Conservation (phyloP, 2,329 filamentous ascomycete species). For the Colletotrichum filicis region DNA sequence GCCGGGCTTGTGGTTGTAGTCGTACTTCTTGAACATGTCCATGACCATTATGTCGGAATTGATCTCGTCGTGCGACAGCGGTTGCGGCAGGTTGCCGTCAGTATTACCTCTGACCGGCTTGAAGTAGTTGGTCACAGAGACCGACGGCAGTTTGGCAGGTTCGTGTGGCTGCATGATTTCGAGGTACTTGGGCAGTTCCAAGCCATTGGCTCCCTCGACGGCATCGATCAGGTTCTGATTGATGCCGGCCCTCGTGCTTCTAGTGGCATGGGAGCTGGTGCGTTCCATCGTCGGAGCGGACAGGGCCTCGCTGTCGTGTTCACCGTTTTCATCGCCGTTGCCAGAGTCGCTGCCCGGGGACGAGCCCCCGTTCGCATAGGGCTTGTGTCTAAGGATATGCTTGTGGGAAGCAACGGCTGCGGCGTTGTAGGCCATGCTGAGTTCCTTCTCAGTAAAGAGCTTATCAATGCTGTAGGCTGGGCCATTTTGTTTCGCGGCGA, state of each 20-base stretch:
- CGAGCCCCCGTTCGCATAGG: constrained; percentile 61
- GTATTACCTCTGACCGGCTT: constrained; percentile 65
- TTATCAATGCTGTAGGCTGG: constrained; percentile 75
- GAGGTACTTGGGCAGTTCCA: constrained; percentile 68
- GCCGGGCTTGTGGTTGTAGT: constrained; percentile 62
- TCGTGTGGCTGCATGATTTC: constrained; percentile 66
- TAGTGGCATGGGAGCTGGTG: constrained; percentile 71
- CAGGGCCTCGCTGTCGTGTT: constrained; percentile 58
- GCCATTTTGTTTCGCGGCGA: constrained; percentile 65
- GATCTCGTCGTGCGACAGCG: constrained; percentile 63
- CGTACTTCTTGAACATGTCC: constrained; percentile 67
- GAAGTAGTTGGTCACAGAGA: constrained; percentile 67
- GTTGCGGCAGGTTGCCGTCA: constrained; percentile 66
- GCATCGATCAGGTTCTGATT: constrained; percentile 68
- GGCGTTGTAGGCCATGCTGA: constrained; percentile 72
- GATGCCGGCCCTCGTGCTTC: constrained; percentile 67
- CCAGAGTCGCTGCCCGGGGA: constrained; percentile 65
- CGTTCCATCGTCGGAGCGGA: constrained; percentile 71
- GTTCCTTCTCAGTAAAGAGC: constrained; percentile 77
- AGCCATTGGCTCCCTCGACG: constrained; percentile 69
- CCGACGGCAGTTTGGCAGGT: constrained; percentile 67
- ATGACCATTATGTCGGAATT: constrained; percentile 68
- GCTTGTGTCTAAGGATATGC: constrained; percentile 68
- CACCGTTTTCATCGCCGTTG: constrained; percentile 62
- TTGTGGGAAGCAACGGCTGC: constrained; percentile 72